Evolutionary conservation across 2,329 filamentous ascomycete genomes (phyloP), one percentile per base, ranked within the genome.

Genomic region (Cladophialophora chaetospira): DNA sequence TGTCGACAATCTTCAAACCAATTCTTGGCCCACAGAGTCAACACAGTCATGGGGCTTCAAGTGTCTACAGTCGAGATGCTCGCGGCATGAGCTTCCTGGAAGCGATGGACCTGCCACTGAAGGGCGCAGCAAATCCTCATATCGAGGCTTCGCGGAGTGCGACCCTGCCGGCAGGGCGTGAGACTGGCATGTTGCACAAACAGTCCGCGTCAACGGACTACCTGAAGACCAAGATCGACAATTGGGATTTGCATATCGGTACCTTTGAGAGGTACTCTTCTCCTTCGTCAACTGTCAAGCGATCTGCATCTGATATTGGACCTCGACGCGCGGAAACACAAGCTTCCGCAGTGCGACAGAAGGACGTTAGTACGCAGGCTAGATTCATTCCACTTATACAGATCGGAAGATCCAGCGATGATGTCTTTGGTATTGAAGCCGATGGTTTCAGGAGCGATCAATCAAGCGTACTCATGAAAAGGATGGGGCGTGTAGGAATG

Each of bases 11-110:
- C 15, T 50, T 55, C 31, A 62, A 58, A 36, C 60, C 55, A 13
- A 59, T 57, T 11, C 46, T 58, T 15, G 33, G 26, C 3, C n/a
- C 49, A 15, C 49, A 19, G 28, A 52, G 49, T 25, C 49, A 46
- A 21, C 44, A 31, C 23, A 57, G 55, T 17, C 28, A 47, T 9
- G 45, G 48, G 35, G 52, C 58, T 10, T 61, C 60, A 42, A 66
- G 64, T 44, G 44, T 60, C 15, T 66, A 64, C 45, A 64, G 62
- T 46, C 54, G 55, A 25, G 58, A 66, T 38, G 54, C 58, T 10
- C 48, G 42, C 46, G 62, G 52, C 4, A 25, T 65, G 26, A 63
- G 57, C 42, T 45, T 61, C 6, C 36, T 33, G 8, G 53, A 42
- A 25, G 60, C 40, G 17, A 38, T 31, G 33, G 40, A 40, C 28